Evolutionary conservation across 1,139 yeast species (phyloP), one percentile per base, ranked within the genome.

Genomic region (Tardiomyces digboiensis): DNA sequence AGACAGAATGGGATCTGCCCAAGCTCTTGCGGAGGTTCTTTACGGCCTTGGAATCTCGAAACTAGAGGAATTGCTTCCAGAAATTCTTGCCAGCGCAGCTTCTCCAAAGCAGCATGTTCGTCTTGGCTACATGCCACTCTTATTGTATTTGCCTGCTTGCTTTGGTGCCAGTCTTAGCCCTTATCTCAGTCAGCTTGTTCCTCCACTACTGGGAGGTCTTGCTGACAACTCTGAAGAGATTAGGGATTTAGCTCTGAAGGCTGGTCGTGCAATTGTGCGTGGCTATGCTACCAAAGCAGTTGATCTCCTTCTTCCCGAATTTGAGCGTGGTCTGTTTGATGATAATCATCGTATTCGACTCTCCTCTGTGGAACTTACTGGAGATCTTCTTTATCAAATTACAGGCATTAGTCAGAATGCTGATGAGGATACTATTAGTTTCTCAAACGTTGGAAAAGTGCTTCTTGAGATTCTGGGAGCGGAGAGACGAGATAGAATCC

Each of bases 1-100:
- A 49, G 97, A 93, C 60, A 79, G 97, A 55, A 75, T 91, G 52
- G 99, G 99, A 48, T 84, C 96, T 46, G 98, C 98, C 0, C 98
- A 93, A 68, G 98, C 96, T 1, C 74, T 91, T 49, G 80, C 97
- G 22, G 99, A 93, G 65, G 95, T 91, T 52, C 75, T 88, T 45
- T 80, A 87, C 57, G 98, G 98, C 50, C 74, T 93, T 48, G 98
- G 98, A 55, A 67, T 87, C 43, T 68, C 78, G 50, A 88, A 87
- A 59, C 73, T 93, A 62, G 98, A 91, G 54, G 97, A 88, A 55
- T 66, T 89, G 57, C 68, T 93, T 49, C 98, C 99, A 36, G 64
- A 72, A 2, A 82, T 93, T 52, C 72, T 91, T 55, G 66, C 76
- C n/a, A 82, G 82, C 56, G 84, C 95, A 22, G 69, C 79, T 20